A percentile compares a stretch with the other conserved stretches of the same genome.
These are phyloP conservation scores for Citrus inodora DNA, from an alignment of 345 rosid species.

Conservation along the genomic window DNA sequence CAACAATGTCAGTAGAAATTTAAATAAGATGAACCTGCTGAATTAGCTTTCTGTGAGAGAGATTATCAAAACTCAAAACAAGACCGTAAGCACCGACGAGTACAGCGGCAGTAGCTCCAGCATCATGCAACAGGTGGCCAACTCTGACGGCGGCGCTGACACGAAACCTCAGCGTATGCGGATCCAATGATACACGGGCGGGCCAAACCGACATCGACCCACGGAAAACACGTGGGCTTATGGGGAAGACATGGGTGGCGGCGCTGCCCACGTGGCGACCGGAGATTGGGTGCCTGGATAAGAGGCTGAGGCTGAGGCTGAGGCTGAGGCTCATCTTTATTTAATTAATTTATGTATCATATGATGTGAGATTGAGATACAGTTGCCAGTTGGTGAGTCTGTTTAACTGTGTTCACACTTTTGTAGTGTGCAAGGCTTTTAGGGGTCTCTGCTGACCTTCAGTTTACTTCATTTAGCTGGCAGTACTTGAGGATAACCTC, in stretches of 20 bases:
- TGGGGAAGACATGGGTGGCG: not conserved
- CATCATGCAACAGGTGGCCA: conserved; percentile 48
- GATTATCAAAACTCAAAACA: conserved; percentile 58
- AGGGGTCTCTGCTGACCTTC: too few species aligned
- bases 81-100: conserved; percentile 74
- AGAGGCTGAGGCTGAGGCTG: not conserved
- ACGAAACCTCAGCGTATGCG: not conserved
- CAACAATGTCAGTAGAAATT: not conserved
- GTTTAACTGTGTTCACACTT: too few species aligned
- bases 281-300: not conserved
- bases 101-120: conserved; percentile 63
- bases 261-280: not conserved
- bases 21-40: conserved; percentile 44
- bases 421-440: too few species aligned
- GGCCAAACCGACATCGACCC: not conserved
- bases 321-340: too few species aligned
- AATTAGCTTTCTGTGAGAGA: conserved; percentile 57
- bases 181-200: not conserved
- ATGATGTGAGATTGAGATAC: too few species aligned
- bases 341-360: too few species aligned
- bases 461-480: too few species aligned
- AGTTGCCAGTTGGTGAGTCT: too few species aligned
- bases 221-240: not conserved
- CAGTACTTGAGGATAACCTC: too few species aligned
- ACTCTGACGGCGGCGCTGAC: conserved; percentile 8